Base-by-base conservation (phyloP, 805 yeast species). In the Debaryomyces maramus region DNA sequence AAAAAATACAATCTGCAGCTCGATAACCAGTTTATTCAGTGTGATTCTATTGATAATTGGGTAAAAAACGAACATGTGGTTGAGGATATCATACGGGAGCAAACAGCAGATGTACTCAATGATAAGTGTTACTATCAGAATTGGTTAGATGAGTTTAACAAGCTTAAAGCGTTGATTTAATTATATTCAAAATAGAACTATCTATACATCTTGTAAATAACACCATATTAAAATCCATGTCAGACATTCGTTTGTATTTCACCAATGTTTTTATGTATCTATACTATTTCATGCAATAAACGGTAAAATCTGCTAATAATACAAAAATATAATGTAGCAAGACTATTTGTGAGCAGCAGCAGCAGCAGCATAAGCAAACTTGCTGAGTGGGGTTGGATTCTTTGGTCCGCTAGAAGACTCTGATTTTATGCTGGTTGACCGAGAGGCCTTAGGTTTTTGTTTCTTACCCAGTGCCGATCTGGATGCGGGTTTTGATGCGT, bases 361-460 rank as follows among this genome's bases (percentile, higher is more conserved):
- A 4, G 75, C 75, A 3, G 75, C 75, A 7, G 74, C 74, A 36
- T 64, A 65, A 45, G 75, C 75, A 60, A 70, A 68, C 30, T 59
- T 63, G 40, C 54, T 63, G 18, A 47, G 43, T 10, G 48, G 29
- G 38, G 47, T 43, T 28, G 30, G 5, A 13, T 17, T 10, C 26
- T 21, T 19, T 22, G 34, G 23, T 8, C 20, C 34, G 28, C 24
- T 16, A 11, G 39, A 24, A 10, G 29, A 32, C 15, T 32, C 30
- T 10, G 37, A 20, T 4, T 16, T 21, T 27, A 13, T 16, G 24
- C 34, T 38, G 17, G 34, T 16, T 6, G 44, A 15, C 15, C 38
- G 29, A 22, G 31, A n/a, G 7, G 18, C 26, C 27, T 30, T 42
- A 20, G 42, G 18, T 23, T 32, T 44, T 13, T 31, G 31, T 32